Percentiles rank a stretch among this genome's conserved stretches.
Evolutionary conservation across 306 rosid species (phyloP).

Genomic region (Hippophae tibetana): DNA sequence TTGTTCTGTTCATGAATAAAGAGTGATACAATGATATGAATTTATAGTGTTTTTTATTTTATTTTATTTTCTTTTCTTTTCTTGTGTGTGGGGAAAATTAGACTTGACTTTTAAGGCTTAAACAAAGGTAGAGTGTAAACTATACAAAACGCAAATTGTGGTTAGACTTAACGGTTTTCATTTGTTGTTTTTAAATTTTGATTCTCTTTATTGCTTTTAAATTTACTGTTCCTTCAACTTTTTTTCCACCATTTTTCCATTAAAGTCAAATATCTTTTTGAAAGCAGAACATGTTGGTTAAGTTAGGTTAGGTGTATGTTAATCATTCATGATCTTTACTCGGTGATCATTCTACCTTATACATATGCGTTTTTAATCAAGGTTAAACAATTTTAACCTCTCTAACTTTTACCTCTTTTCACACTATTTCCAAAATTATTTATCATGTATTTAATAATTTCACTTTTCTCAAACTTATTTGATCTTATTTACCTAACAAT

Average conservation of each 20-base stretch:
- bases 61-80: background rate
- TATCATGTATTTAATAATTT: no score
- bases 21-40: constrained; percentile 12
- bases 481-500: no score
- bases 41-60: constrained; percentile 25
- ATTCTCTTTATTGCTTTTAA: constrained; percentile 1
- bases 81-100: background rate
- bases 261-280: background rate
- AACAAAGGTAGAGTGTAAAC: constrained; percentile 32
- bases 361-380: no score
- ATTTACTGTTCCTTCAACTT: no score
- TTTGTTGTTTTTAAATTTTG: background rate
- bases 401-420: no score
- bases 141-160: constrained; percentile 11
- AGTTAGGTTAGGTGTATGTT: no score
- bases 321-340: no score
- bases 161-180: constrained; percentile 17
- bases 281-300: no score
- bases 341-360: no score
- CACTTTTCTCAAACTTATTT: no score
- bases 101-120: constrained; percentile 23
- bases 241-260: background rate
- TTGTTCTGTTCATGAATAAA: constrained; percentile 8
- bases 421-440: no score
- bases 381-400: no score